These are phyloP conservation scores for Solidago caesia DNA, from an alignment of 129 eudicot genomes.

Conservation along the genomic window DNA sequence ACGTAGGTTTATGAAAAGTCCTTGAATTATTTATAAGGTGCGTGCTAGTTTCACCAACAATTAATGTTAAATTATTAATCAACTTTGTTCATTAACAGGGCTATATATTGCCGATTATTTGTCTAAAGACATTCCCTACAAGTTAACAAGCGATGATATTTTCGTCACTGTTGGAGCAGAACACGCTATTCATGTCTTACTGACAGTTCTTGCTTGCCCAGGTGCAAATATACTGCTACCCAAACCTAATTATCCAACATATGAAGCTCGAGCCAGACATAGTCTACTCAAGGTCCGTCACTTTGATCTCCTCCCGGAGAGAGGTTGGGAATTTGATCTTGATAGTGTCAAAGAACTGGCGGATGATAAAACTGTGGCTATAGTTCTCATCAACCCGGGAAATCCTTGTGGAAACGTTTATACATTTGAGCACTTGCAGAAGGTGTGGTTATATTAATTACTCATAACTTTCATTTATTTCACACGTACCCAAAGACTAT, in stretches of 20 bases:
- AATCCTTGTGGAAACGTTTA: slow-evolving; percentile 60
- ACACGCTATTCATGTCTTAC: slow-evolving; percentile 43
- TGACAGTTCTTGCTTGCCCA: slow-evolving; percentile 42
- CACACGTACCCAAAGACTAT: no score
- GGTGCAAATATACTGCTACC: slow-evolving; percentile 50
- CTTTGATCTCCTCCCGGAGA: slow-evolving; percentile 49
- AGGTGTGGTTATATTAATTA: slow-evolving; percentile 31
- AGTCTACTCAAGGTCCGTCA: slow-evolving; percentile 42
- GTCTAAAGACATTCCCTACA: slow-evolving; percentile 44
- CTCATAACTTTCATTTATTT: background rate
- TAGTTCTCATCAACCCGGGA: slow-evolving; percentile 53
- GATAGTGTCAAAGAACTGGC: slow-evolving; percentile 37
- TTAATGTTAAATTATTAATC: no score
- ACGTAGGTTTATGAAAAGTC: no score
- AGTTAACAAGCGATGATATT: slow-evolving; percentile 37
- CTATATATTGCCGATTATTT: slow-evolving; percentile 53
- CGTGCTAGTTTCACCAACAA: no score
- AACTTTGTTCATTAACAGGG: slow-evolving; percentile 25
- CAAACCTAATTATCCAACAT: slow-evolving; percentile 41
- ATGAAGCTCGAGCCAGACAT: slow-evolving; percentile 39
- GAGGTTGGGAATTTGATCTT: slow-evolving; percentile 57
- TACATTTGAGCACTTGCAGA: slow-evolving; percentile 36
- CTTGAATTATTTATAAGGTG: no score
- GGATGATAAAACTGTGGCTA: slow-evolving; percentile 49
- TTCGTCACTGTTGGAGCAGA: slow-evolving; percentile 44